phyloP scores from a whole-genome alignment of 1,284 basidiomycete species.

The Erythrobasidium hasegawianum region DNA sequence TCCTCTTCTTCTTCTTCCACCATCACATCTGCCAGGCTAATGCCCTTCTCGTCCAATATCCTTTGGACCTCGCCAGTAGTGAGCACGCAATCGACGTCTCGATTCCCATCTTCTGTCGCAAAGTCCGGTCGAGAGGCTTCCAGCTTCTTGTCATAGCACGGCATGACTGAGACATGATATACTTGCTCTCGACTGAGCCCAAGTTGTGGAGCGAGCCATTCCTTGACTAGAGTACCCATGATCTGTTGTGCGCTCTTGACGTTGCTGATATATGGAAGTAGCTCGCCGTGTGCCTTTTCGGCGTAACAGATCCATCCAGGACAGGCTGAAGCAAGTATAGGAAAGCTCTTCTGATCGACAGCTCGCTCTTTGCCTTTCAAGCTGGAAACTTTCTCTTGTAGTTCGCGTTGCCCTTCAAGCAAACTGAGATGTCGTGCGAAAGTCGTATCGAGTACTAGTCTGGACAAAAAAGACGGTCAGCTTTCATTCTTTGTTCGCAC shows the following conservation, averaged over 20 bases:
- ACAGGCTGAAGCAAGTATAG: conserved; percentile 92
- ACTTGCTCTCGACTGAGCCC: conserved; percentile 72
- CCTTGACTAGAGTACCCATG: conserved; percentile 88
- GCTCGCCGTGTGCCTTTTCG: conserved; percentile 92
- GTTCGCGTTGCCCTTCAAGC: conserved; percentile 77
- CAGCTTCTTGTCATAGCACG: conserved; percentile 99
- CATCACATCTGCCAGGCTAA: conserved; percentile 65
- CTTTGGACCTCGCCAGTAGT: conserved; percentile 92
- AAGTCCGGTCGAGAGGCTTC: conserved; percentile 93
- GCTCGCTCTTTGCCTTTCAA: conserved; percentile 31
- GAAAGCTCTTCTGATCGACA: conserved; percentile 53
- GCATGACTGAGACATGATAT: conserved; percentile 97
- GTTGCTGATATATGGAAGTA: conserved; percentile 81
- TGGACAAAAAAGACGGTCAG: conserved; percentile 35
- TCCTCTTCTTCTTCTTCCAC: conserved; percentile 51
- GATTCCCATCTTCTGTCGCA: conserved; percentile 54
- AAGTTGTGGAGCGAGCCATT: conserved; percentile 66
- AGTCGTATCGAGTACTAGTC: conserved; percentile 78
- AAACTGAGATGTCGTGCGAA: conserved; percentile 86
- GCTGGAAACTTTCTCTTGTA: conserved; percentile 59
- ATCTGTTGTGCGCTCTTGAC: conserved; percentile 92
- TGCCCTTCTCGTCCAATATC: conserved; percentile 75
- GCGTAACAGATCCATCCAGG: conserved; percentile 99
- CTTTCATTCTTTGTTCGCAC: conserved; percentile 48
- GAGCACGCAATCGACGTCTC: conserved; percentile 95